Evolutionary conservation across 2,329 filamentous ascomycete species (phyloP), one percentile per base, ranked within the genome.

Genomic region (Fusarium miscanthi): DNA sequence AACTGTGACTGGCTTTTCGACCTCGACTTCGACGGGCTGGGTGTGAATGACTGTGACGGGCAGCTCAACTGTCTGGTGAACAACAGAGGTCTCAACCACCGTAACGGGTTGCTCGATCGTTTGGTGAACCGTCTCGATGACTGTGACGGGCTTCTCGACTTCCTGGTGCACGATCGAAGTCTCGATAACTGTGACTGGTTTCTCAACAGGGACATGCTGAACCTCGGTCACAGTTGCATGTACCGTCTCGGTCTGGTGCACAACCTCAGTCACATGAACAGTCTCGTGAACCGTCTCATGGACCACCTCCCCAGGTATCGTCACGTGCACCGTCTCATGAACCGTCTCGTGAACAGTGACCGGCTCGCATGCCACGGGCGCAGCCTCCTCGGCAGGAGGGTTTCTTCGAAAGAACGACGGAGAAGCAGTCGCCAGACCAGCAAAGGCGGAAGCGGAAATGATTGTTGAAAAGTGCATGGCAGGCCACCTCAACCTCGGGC

Each of bases 281-380:
- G 63, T 61, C 40, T 60, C 31, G 7, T 59, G 65, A 0, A 66
- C 61, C 1, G 62, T 63, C 40, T 57, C 57, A 41, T 69, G 66
- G 0, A 69, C 49, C 16, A 43, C n/a, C 31, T 68, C 65, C 17
- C 66, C 53, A 16, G 59, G 69, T 8, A 72, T 40, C 13, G 57
- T 60, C n/a, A 60, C 57, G 11, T 66, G 53, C 19, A 57, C 53
- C 8, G 53, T 57, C 53, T 57, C 38, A 23, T 56, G 63, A 4
- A 66, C 63, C 1, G 62, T 65, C 37, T 65, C 59, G n/a, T 66
- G 65, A 14, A 68, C 62, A 14, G 70, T 70, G 14, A 73, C 65
- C 2, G 69, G 53, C 51, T 69, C 65, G 42, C 60, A 73, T 7
- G 12, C 64, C 30, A 16, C 64, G 1, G 37, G 48, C 10, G 56